Evolutionary conservation across 1,139 yeast species (phyloP).

Genomic region (Suhomyces ambrosiae): DNA sequence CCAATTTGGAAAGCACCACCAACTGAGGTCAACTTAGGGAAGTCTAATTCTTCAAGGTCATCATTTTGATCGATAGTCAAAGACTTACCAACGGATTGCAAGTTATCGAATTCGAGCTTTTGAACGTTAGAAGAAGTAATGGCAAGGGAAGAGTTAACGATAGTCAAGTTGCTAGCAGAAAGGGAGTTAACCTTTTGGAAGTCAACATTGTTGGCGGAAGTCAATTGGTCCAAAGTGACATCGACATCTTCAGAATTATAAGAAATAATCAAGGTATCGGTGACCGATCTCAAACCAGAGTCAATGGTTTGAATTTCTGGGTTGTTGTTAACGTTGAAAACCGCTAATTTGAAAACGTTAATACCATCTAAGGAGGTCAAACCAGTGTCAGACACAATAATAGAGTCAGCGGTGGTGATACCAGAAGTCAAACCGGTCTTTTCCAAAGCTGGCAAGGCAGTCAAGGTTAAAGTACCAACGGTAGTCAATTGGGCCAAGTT

Average conservation of each 20-base stretch:
- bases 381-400: constrained; percentile 84
- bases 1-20: constrained; percentile 89
- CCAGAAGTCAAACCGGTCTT: constrained; percentile 71
- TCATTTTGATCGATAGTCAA: constrained; percentile 75
- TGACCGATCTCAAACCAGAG: constrained; percentile 73
- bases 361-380: constrained; percentile 80
- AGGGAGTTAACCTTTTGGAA: constrained; percentile 78
- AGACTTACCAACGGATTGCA: constrained; percentile 74
- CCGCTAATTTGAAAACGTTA: constrained; percentile 68
- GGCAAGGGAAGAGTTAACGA: constrained; percentile 79
- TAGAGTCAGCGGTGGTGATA: constrained; percentile 71
- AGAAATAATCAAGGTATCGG: constrained; percentile 74
- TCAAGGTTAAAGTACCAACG: constrained; percentile 77
- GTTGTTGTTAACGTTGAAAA: constrained; percentile 86
- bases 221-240: constrained; percentile 66
- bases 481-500: constrained; percentile 78
- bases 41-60: constrained; percentile 67
- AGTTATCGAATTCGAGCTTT: constrained; percentile 55
- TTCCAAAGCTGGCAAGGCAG: constrained; percentile 82
- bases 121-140: constrained; percentile 66
- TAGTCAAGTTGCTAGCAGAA: constrained; percentile 65
- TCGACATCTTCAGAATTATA: constrained; percentile 80
- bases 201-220: constrained; percentile 83
- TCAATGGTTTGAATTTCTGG: constrained; percentile 65
- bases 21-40: constrained; percentile 67